Conservation (phyloP, 805 yeast species). For the Candida patagonica region DNA sequence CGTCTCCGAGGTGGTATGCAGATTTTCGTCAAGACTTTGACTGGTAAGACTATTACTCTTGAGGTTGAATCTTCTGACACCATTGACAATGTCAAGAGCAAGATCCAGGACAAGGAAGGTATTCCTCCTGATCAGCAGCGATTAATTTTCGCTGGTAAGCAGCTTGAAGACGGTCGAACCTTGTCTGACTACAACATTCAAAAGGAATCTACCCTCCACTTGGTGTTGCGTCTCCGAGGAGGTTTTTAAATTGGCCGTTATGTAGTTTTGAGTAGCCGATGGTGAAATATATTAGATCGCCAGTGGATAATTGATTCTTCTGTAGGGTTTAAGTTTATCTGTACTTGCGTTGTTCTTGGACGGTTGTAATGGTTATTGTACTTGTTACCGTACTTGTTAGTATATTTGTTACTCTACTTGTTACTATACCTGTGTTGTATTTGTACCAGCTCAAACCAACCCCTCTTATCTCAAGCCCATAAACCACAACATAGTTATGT, state of each 20-base stretch:
- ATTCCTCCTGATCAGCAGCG: slow-evolving; percentile 96
- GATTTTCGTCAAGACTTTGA: neutral
- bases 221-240: slow-evolving; percentile 83
- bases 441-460: no score
- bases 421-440: no score
- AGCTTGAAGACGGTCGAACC: slow-evolving; percentile 90
- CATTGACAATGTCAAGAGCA: slow-evolving; percentile 86
- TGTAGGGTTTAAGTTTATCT: no score
- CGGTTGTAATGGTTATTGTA: no score
- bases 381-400: no score
- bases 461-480: no score
- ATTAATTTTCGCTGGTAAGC: slow-evolving; percentile 92
- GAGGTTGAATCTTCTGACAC: slow-evolving; percentile 93
- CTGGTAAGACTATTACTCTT: slow-evolving; percentile 49
- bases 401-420: no score
- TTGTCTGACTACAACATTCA: slow-evolving; percentile 91
- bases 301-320: no score
- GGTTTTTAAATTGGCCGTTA: slow-evolving; percentile 71
- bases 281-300: no score
- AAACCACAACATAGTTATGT: neutral
- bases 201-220: slow-evolving; percentile 80
- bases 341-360: no score
- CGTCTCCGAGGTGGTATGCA: slow-evolving; percentile 73
- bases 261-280: no score
- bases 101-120: slow-evolving; percentile 94